These are phyloP conservation scores for Magnusiomyces fungicola DNA, from an alignment of 1,139 yeast genomes.

Conservation along the genomic window DNA sequence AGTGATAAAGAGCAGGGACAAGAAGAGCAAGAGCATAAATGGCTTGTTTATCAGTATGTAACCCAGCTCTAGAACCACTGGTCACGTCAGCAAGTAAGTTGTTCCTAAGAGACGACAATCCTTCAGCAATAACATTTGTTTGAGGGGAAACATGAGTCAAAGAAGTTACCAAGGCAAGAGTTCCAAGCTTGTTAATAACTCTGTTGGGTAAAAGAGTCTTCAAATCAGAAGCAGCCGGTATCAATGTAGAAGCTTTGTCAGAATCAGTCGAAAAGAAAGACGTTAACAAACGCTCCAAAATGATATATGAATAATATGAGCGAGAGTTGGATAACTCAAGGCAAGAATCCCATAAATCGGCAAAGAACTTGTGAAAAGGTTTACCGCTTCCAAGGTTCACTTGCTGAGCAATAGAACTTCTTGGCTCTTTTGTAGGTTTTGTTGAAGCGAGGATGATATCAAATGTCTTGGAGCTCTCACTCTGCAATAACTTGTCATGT, in stretches of 20 bases:
- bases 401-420: background rate
- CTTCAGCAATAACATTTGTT: background rate
- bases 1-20: background rate
- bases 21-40: background rate
- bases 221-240: background rate
- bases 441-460: background rate
- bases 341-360: background rate
- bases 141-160: background rate
- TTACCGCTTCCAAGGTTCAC: background rate
- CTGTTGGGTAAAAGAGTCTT: conserved; percentile 1
- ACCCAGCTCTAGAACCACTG: background rate
- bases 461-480: background rate
- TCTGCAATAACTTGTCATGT: background rate
- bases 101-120: background rate
- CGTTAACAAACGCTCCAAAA: background rate
- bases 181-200: conserved; percentile 2
- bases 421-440: background rate
- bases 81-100: conserved; percentile 2
- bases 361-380: background rate
- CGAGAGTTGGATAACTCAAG: background rate
- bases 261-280: background rate
- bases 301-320: conserved; percentile 3
- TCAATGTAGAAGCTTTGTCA: background rate
- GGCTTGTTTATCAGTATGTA: conserved; percentile 2
- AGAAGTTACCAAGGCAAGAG: background rate